Evolutionary conservation across 345 rosid species (phyloP).

Genomic region (Euphorbia peplus): DNA sequence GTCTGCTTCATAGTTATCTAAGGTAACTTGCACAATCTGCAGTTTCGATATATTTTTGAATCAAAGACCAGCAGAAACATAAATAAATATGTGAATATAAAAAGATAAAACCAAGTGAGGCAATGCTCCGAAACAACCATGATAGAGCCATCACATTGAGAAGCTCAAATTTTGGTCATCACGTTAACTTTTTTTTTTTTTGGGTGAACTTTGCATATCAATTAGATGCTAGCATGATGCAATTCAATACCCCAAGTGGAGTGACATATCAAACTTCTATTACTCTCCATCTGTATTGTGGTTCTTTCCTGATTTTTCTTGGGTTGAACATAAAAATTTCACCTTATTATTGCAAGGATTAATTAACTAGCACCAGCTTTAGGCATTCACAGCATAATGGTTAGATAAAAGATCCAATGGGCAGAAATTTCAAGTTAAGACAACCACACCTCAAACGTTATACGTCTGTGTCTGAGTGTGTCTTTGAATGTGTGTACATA

Average conservation of each 20-base stretch:
- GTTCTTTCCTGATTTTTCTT: neutral
- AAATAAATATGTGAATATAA: neutral
- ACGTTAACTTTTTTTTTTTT: neutral
- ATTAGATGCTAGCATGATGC: neutral
- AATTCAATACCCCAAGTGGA: neutral
- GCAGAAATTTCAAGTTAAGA: neutral
- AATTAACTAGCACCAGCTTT: neutral
- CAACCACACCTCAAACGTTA: neutral
- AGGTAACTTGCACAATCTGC: constrained; percentile 72
- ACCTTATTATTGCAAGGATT: neutral
- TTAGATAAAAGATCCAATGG: neutral
- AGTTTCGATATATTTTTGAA: constrained; percentile 13
- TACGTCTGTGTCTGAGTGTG: too few relatives aligned
- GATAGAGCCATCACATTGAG: neutral
- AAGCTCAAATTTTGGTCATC: neutral
- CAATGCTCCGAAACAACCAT: neutral
- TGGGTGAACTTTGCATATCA: neutral
- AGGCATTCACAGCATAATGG: neutral
- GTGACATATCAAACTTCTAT: neutral
- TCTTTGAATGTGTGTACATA: too few relatives aligned
- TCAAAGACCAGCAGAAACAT: neutral
- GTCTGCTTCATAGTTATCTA: constrained; percentile 75
- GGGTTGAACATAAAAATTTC: neutral
- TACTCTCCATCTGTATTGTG: neutral
- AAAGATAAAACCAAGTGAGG: neutral